Percentiles rank a stretch among this genome's conserved stretches.
These are phyloP conservation scores for Diaporthe longicolla DNA, from an alignment of 2,329 filamentous ascomycete species.

Conservation along the genomic window DNA sequence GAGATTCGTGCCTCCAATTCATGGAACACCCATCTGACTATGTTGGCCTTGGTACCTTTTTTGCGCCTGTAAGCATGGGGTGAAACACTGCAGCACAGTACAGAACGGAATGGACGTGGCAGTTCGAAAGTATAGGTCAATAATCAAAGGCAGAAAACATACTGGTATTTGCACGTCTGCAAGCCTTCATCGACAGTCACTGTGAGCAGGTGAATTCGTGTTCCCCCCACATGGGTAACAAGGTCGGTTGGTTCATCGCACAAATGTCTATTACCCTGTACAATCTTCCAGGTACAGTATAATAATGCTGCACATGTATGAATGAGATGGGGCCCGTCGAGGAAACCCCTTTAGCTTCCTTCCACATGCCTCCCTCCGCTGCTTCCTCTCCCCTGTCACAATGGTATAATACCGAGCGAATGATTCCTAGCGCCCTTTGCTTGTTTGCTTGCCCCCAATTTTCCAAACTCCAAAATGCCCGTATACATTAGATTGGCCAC, in stretches of 20 bases:
- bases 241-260: background rate
- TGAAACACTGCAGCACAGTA: too few species aligned
- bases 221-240: background rate
- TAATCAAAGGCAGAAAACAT: background rate
- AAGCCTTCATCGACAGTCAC: background rate
- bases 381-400: background rate
- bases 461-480: constrained; percentile 18
- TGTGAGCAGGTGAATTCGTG: too few species aligned
- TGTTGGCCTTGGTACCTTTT: background rate
- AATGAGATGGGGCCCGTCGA: constrained; percentile 1
- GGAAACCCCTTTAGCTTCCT: background rate
- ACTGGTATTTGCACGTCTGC: background rate
- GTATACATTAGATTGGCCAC: constrained; percentile 17
- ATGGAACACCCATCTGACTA: background rate
- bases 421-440: constrained; percentile 30
- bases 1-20: background rate
- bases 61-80: background rate
- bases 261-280: constrained; percentile 26
- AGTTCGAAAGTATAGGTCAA: background rate
- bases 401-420: constrained; percentile 28
- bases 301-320: constrained; percentile 22
- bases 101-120: too few species aligned
- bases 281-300: constrained; percentile 12
- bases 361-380: background rate
- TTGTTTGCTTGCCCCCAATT: background rate